A percentile compares a stretch with the other conserved stretches of the same genome.
Evolutionary conservation across 495 filamentous ascomycete genomes (phyloP).

Genomic region (Pseudoneurospora amorphoporcata): DNA sequence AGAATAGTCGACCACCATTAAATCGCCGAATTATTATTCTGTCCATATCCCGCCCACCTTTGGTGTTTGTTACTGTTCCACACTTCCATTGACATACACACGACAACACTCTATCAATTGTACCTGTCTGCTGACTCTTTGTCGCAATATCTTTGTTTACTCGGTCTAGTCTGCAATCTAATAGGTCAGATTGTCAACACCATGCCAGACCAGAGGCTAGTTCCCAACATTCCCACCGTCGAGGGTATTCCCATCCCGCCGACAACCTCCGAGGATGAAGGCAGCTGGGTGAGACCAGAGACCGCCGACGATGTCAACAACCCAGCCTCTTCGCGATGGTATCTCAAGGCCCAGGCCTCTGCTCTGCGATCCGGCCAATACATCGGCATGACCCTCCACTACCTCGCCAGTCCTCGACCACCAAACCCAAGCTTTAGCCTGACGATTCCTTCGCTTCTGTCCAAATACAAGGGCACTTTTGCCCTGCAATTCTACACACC

Average conservation of each 20-base stretch:
- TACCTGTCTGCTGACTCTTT: not conserved
- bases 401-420: slow-evolving; percentile 54
- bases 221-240: slow-evolving; percentile 21
- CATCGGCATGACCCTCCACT: slow-evolving; percentile 70
- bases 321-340: slow-evolving; percentile 45
- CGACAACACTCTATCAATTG: not conserved
- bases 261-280: slow-evolving; percentile 4
- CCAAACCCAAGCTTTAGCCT: slow-evolving; percentile 57
- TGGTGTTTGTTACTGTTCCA: not conserved
- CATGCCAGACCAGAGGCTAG: not conserved
- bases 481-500: slow-evolving; percentile 77
- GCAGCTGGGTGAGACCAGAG: slow-evolving; percentile 13
- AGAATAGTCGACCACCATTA: not conserved
- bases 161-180: not conserved
- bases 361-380: slow-evolving; percentile 72
- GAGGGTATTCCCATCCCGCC: slow-evolving; percentile 28
- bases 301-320: slow-evolving; percentile 29
- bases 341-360: slow-evolving; percentile 59
- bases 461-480: slow-evolving; percentile 42
- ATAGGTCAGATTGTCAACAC: not conserved
- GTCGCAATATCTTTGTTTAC: not conserved
- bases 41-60: not conserved
- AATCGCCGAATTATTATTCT: not conserved
- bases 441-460: slow-evolving; percentile 51
- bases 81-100: too few relatives aligned